A percentile compares a stretch with the other conserved stretches of the same genome.
phyloP scores from a whole-genome alignment of 306 rosid species.

The Sphenostylis stenocarpa region DNA sequence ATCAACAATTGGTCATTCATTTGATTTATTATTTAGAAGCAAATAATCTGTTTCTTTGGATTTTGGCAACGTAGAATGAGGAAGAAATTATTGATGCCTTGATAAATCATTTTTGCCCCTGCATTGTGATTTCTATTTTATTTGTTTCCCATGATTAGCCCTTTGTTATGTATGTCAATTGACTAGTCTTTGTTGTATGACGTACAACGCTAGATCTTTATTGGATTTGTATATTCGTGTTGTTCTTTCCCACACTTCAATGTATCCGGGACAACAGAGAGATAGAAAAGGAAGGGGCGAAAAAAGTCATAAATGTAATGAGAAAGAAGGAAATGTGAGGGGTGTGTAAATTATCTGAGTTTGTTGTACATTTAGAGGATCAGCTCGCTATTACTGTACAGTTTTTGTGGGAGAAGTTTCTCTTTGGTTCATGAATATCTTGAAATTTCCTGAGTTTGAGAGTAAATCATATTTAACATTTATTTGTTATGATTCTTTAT shows the following conservation, averaged over 20 bases:
- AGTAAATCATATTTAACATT: not conserved
- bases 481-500: not conserved
- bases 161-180: constrained; percentile 43
- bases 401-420: constrained; percentile 14
- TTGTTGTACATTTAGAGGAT: not conserved
- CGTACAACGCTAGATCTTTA: constrained; percentile 22
- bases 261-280: not conserved
- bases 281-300: not conserved
- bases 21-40: constrained; percentile 53
- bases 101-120: constrained; percentile 30
- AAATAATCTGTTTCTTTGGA: constrained; percentile 46
- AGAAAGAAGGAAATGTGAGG: not conserved
- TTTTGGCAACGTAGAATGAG: constrained; percentile 35
- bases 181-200: constrained; percentile 36
- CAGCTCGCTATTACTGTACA: constrained; percentile 32
- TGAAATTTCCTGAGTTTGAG: not conserved
- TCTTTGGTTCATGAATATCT: not conserved
- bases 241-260: not conserved
- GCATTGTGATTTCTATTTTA: constrained; percentile 31
- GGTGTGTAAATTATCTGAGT: not conserved
- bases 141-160: constrained; percentile 26
- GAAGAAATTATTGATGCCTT: constrained; percentile 7
- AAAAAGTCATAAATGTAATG: not conserved
- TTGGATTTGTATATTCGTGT: constrained; percentile 35
- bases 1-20: constrained; percentile 60